Evolutionary conservation across 208 protist species (phyloP), one percentile per base, ranked within the genome.

Genomic region (Crithidia brevicula): DNA sequence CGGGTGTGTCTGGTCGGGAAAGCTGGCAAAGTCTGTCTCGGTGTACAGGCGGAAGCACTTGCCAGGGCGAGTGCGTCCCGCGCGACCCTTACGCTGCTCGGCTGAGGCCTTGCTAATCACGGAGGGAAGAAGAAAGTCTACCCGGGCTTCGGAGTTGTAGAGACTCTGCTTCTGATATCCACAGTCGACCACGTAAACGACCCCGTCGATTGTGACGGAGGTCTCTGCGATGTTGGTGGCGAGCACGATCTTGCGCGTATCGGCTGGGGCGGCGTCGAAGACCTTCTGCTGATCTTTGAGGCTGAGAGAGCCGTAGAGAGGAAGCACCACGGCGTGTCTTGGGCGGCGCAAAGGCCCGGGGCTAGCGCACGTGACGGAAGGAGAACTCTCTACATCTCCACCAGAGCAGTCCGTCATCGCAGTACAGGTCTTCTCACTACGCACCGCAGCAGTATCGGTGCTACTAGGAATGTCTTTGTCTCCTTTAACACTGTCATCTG

Each of bases 201-300:
- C 97, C 53, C 99, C 99, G 62, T 99, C 98, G 67, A 99, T 99
- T 4, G 99, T 99, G 20, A 99, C 78, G 2, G 98, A 99, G 5
- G 99, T 99, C 79, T 99, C 99, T 7, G 99, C 99, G 53, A 99
- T 99, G 85, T 99, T 99, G 7, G 99, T 99, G 1, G 98, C 80
- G 31, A 99, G 85, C 0, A 99, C 91, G 20, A 99, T 90, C 76
- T 99, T 98, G 45, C 97, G 77, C 25, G 63, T 74, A 68, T 85
- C 45, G n/a, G 69, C 9, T 4, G 67, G 69, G 52, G 60, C 61
- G 27, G 61, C 8, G 9, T 61, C 18, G 69, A 96, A 97, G 13
- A 96, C 88, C 34, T 81, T 77, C 50, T 93, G 69, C 76, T 97
- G 93, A 11, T 93, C 90, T 7, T 66, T 58, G 33, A 94, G 77